Percentiles rank a stretch among this genome's conserved stretches.
Evolutionary conservation across 257 asterid genomes (phyloP).

Genomic region (Catharanthus roseus): DNA sequence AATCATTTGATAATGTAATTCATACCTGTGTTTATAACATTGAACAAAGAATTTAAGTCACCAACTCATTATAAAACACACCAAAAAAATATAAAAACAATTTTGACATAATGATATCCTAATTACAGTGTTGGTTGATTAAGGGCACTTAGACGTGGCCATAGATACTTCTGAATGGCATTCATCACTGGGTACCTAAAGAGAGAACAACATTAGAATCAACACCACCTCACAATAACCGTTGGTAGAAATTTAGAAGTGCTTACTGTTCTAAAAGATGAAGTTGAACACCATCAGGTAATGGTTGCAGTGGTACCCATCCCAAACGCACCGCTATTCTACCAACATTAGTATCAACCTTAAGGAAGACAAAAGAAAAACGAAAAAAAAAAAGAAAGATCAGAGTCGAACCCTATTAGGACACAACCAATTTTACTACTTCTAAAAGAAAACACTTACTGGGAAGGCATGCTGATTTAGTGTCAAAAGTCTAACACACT

Average conservation of each 20-base stretch:
- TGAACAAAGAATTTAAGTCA: slow-evolving; percentile 12
- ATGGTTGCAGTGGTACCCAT: slow-evolving; percentile 62
- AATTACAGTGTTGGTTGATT: slow-evolving; percentile 59
- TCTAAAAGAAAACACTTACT: slow-evolving; percentile 25
- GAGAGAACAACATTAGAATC: neutral
- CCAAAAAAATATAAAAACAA: neutral
- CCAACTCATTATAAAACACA: slow-evolving; percentile 12
- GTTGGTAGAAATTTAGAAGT: slow-evolving; percentile 17
- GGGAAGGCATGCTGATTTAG: slow-evolving; percentile 61
- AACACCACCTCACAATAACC: neutral
- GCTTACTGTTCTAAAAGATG: slow-evolving; percentile 50
- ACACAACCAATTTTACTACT: neutral
- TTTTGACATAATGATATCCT: no score
- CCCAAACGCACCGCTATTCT: slow-evolving; percentile 59
- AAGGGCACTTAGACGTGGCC: slow-evolving; percentile 74
- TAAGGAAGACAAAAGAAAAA: neutral
- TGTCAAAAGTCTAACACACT: slow-evolving; percentile 61
- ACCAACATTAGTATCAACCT: slow-evolving; percentile 67
- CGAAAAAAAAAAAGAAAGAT: slow-evolving; percentile 2
- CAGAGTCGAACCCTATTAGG: neutral
- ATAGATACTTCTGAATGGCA: slow-evolving; percentile 63
- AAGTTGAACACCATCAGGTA: slow-evolving; percentile 41
- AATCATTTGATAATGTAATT: slow-evolving; percentile 79
- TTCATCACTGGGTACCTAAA: slow-evolving; percentile 65
- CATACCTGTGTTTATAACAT: slow-evolving; percentile 45